phyloP scores from a whole-genome alignment of 805 yeast genomes.

The Pichia exigua region DNA sequence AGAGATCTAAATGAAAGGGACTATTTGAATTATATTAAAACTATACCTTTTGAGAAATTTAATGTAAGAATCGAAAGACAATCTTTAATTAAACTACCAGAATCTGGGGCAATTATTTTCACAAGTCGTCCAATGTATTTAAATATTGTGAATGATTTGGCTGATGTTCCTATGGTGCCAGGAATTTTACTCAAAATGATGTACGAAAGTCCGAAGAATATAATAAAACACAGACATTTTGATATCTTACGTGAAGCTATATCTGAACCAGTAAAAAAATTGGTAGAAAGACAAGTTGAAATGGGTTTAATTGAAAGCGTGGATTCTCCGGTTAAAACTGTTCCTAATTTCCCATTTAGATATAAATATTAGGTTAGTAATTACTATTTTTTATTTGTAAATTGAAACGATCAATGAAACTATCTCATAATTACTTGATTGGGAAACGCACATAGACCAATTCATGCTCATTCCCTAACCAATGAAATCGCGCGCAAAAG shows the following conservation, averaged over 20 bases:
- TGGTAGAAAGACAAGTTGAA: conserved; percentile 24
- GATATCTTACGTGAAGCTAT: conserved; percentile 29
- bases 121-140: conserved; percentile 30
- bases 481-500: conserved; percentile 3
- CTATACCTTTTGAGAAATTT: conserved; percentile 33
- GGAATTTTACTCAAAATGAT: conserved; percentile 34
- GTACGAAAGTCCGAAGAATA: conserved; percentile 39
- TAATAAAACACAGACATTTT: conserved; percentile 40
- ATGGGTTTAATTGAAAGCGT: neutral
- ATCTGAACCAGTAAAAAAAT: conserved; percentile 29
- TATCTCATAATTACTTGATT: neutral
- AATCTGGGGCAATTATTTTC: conserved; percentile 27
- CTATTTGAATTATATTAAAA: conserved; percentile 26
- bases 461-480: neutral
- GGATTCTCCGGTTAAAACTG: neutral
- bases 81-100: conserved; percentile 38
- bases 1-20: conserved; percentile 31
- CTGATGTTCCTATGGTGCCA: conserved; percentile 42
- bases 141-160: conserved; percentile 32
- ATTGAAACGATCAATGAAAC: too few relatives aligned
- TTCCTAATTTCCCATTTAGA: neutral
- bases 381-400: too few relatives aligned
- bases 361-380: neutral
- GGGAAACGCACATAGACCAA: neutral
- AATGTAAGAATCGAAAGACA: conserved; percentile 42